A percentile compares a stretch with the other conserved stretches of the same genome.
These are phyloP conservation scores for Fusarium praegraminearum DNA, from an alignment of 2,329 filamentous ascomycete species.

Conservation along the genomic window DNA sequence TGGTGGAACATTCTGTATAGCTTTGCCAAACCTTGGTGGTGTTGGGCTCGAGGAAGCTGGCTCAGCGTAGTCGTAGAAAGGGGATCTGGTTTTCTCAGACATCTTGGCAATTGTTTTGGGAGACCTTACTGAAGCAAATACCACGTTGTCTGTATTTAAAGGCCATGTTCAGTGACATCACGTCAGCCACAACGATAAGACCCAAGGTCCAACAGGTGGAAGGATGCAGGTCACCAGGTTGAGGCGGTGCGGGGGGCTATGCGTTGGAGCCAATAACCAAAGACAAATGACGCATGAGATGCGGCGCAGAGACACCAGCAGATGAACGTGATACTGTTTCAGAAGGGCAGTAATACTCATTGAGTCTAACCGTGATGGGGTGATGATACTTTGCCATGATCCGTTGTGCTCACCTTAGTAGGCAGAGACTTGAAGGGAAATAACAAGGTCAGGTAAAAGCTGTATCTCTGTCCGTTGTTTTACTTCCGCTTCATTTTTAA, in stretches of 20 bases:
- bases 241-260: slow-evolving; percentile 14
- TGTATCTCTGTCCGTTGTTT: not conserved
- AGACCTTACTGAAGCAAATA: not conserved
- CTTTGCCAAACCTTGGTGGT: slow-evolving; percentile 8
- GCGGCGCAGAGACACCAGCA: not conserved
- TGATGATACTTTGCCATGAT: not conserved
- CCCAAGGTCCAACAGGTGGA: too few species aligned
- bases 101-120: not conserved
- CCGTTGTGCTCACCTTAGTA: rapidly evolving
- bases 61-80: not conserved
- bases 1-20: not conserved
- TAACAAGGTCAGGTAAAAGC: not conserved
- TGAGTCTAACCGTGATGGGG: not conserved
- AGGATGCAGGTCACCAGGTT: not conserved
- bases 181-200: slow-evolving; percentile 15
- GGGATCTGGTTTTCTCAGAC: not conserved
- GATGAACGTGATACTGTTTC: not conserved
- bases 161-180: not conserved
- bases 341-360: not conserved
- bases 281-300: not conserved
- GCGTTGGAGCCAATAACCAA: not conserved
- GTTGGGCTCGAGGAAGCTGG: not conserved
- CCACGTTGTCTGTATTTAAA: not conserved
- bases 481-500: not conserved
- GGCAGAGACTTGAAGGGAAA: not conserved